Conservation (phyloP, 768 basidiomycete genomes). For the Russula abietina region DNA sequence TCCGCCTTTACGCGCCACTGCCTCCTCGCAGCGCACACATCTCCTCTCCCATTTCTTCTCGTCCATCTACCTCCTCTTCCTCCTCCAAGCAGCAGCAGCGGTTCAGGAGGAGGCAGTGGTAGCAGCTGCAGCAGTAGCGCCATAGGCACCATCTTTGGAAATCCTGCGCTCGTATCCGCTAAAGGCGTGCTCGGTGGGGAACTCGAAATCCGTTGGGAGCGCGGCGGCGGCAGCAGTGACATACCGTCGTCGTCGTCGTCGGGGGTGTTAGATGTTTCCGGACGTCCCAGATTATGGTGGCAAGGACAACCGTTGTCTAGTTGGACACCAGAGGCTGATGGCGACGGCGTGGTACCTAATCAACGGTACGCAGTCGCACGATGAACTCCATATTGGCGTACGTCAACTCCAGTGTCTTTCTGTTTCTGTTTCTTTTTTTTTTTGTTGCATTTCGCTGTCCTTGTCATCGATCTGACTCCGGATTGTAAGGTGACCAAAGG, state of each 20-base stretch:
- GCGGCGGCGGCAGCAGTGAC: conserved; percentile 18
- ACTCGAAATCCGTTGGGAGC: conserved; percentile 66
- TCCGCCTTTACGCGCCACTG: conserved; percentile 73
- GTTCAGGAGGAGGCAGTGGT: too few relatives aligned
- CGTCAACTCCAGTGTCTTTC: not conserved
- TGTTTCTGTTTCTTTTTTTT: too few relatives aligned
- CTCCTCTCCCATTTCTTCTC: conserved; percentile 72
- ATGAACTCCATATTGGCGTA: not conserved
- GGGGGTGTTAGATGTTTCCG: conserved; percentile 7
- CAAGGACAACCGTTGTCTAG: conserved; percentile 33
- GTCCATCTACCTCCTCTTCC: conserved; percentile 56
- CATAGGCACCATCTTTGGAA: conserved; percentile 57
- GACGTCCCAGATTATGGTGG: conserved; percentile 43
- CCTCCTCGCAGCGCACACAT: conserved; percentile 63
- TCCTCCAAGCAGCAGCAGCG: not conserved
- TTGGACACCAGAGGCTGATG: conserved; percentile 32
- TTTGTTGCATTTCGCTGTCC: not conserved
- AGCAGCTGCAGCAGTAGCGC: not conserved
- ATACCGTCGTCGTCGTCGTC: not conserved
- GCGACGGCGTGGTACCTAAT: not conserved
- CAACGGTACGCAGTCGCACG: not conserved
- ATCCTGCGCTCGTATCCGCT: conserved; percentile 54
- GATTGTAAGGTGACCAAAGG: not conserved
- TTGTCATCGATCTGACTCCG: not conserved
- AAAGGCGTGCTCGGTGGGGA: conserved; percentile 52